phyloP scores from a whole-genome alignment of 2,329 filamentous ascomycete species.

The Zarea fungicola region DNA sequence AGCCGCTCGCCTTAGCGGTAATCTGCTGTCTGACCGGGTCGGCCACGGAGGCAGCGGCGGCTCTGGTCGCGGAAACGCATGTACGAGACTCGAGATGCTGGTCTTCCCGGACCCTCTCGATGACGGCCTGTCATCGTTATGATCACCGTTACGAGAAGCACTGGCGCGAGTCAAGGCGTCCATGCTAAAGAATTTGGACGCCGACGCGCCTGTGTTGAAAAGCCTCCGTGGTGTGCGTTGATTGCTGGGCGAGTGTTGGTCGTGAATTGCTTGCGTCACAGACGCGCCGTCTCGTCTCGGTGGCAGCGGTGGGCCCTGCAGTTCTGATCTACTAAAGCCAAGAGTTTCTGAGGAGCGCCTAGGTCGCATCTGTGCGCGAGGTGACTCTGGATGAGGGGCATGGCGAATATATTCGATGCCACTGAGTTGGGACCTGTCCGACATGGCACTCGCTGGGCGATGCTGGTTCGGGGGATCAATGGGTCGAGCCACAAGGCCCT shows the following conservation, averaged over 20 bases:
- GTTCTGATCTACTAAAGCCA: slow-evolving; percentile 7
- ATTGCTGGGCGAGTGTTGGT: slow-evolving; percentile 12
- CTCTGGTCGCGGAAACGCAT: slow-evolving; percentile 4
- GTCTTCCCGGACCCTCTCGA: background rate
- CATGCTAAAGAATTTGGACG: slow-evolving; percentile 15
- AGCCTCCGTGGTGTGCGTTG: slow-evolving; percentile 2
- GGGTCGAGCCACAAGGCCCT: slow-evolving; percentile 1
- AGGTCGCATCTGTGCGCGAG: slow-evolving; percentile 1
- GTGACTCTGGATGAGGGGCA: background rate
- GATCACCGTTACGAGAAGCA: background rate
- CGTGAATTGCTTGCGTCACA: slow-evolving; percentile 14
- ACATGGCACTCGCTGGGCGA: background rate
- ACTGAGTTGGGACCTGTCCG: background rate
- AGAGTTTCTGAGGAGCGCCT: slow-evolving; percentile 18
- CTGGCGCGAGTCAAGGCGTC: slow-evolving; percentile 15
- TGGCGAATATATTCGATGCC: background rate
- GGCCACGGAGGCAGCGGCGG: slow-evolving; percentile 14
- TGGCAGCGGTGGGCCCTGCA: background rate
- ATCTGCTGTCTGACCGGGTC: background rate
- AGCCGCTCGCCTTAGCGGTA: background rate
- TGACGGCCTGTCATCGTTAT: background rate
- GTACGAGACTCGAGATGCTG: background rate
- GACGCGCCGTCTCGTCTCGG: background rate
- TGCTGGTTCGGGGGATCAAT: background rate
- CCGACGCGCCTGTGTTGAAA: slow-evolving; percentile 5